Base-by-base conservation (phyloP, 2,329 filamentous ascomycete species). In the Fusarium concolor region DNA sequence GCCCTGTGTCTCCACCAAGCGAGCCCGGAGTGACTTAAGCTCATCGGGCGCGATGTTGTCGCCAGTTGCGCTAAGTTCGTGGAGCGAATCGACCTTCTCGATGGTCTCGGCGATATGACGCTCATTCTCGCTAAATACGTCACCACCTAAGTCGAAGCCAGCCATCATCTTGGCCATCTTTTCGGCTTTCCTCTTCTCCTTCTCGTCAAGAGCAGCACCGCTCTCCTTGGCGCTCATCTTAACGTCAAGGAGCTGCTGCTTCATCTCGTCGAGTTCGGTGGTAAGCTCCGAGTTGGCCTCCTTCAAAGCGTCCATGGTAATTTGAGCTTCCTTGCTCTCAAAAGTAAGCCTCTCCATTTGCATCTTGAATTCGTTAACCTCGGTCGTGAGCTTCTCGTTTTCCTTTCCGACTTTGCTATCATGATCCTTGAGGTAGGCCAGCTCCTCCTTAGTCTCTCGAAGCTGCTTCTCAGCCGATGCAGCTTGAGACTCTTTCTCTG, bases 81-180 rank as follows among this genome's bases (percentile, higher is more conserved):
- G 87, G 41, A 98, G 84, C 14, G 87, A 83, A 71, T 97, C 94
- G 29, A 98, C 85, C 74, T 92, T 90, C 72, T 94, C 89, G 71
- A 98, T 95, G 66, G 94, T 90, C 66, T 92, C 89, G 62, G 92
- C 89, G 60, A 99, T 92, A 50, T 89, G 90, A 67, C 90, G 88
- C 79, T 99, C 96, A 73, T 97, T 97, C 60, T 96, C 92, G 71
- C 94, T 97, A 78, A 98, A 97, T 31, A 96, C 90, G 59, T 97
- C 94, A 47, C 92, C 91, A 43, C 94, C 95, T 33, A 99, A 87
- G 75, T 99, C 95, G 74, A 99, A 98, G 5, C 95, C 94, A 61
- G 96, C 96, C 95, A 99, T 97, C 96, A 99, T 99, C 86, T 97
- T 92, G 42, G 96, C 96, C 96, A 99, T 99, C 81, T 96, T 96